Base-by-base conservation (phyloP, 805 yeast genomes). In the Spathaspora passalidarum region DNA sequence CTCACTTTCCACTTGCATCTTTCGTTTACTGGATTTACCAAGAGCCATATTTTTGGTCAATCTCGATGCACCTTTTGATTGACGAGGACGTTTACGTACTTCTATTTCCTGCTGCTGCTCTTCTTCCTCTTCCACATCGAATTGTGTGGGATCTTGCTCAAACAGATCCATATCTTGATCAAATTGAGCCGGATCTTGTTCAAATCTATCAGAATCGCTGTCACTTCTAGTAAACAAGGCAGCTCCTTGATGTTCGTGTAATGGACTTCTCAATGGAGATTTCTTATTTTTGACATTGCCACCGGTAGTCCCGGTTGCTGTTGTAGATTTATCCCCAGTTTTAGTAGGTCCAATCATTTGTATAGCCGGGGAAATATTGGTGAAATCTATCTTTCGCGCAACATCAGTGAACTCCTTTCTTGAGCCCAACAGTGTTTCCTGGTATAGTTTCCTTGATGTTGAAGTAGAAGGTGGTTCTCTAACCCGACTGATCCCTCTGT, bases 351-450 rank as follows among this genome's bases (percentile, higher is more conserved):
- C 34, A 29, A 22, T 56, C 54, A 21, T 53, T 35, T 17, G 49
- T 18, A 29, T 29, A 10, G 14, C 34, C 16, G 34, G 34, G 3
- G 34, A 29, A n/a, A 29, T 9, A 29, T 66, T 66, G 2, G 65
- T 64, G 43, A 68, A 68, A 52, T 68, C 61, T 25, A 68, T 62
- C 50, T 56, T 59, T n/a, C 72, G 47, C 5, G 72, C 71, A 35
- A 66, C 62, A 43, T 54, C 54, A 42, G 60, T 52, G 23, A 62
- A 55, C 38, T 52, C 47, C 14, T 26, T 37, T 29, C 34, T 29
- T 10, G 32, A 7, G 4, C n/a, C n/a, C n/a, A 26, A 7, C 8
- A 4, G 17, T 10, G 14, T 14, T 13, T 29, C 16, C 16, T 29
- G 34, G 14, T 29, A 29, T 29, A 29, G 14, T 13, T 29, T 29